Percentiles rank a stretch among this genome's conserved stretches.
phyloP scores from a whole-genome alignment of 192 early-diverging fungal species.

The Gaertneriomyces sp. region DNA sequence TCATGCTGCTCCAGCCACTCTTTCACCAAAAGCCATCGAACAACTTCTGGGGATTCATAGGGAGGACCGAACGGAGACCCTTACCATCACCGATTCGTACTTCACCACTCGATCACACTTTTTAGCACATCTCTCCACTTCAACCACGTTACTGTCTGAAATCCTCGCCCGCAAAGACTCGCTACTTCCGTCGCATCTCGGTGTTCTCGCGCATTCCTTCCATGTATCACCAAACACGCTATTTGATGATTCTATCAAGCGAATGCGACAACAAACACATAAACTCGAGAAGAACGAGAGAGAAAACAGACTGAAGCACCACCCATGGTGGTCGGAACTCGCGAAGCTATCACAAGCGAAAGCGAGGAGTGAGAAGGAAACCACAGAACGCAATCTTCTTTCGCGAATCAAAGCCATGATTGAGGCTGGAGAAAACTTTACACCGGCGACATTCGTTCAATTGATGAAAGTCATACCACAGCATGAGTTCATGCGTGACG shows the following conservation, averaged over 20 bases:
- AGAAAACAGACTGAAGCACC: no score
- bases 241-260: no score
- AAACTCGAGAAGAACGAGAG: no score
- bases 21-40: constrained; percentile 42
- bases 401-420: constrained; percentile 14
- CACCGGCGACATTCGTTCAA: constrained; percentile 44
- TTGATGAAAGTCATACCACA: constrained; percentile 48
- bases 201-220: no score
- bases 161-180: no score
- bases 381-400: not conserved
- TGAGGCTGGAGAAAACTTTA: constrained; percentile 43
- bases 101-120: not conserved
- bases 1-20: not conserved
- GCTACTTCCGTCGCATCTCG: no score
- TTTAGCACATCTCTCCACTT: not conserved
- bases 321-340: no score
- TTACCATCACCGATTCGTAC: not conserved
- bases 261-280: no score
- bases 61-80: constrained; percentile 17
- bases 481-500: constrained; percentile 51
- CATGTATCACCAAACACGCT: no score
- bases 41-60: constrained; percentile 33
- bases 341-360: no score
- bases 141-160: no score
- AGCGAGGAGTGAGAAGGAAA: no score